Conservation (phyloP, 140 eudicot species). For the Oenanthe javanica region DNA sequence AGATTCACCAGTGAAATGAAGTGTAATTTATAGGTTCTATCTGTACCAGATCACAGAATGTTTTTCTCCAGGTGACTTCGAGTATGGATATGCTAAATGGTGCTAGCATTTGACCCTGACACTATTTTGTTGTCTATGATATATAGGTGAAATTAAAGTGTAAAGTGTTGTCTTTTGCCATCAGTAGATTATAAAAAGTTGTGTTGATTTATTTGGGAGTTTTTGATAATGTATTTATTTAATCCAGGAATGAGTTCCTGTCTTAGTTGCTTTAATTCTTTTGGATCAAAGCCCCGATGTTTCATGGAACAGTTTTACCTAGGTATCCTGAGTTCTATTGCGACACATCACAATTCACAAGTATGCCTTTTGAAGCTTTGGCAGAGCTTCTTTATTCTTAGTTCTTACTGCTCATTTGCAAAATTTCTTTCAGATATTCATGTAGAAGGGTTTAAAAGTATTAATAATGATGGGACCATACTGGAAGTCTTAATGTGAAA, state of each 20-base stretch:
- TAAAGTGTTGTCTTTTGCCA: conserved; percentile 4
- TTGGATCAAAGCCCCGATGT: neutral
- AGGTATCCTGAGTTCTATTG: neutral
- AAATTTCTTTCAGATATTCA: neutral
- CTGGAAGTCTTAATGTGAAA: conserved; percentile 4
- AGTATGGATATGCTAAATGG: neutral
- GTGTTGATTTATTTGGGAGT: neutral
- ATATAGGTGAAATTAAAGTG: neutral
- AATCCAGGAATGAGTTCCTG: conserved; percentile 1
- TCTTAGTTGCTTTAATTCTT: conserved; percentile 2
- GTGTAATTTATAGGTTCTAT: neutral
- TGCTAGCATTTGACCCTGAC: neutral
- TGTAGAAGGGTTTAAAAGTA: conserved; percentile 2
- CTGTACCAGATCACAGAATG: neutral
- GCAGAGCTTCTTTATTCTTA: neutral
- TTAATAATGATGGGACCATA: neutral
- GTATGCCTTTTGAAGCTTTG: neutral
- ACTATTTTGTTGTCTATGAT: neutral
- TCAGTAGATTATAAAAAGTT: conserved; percentile 1
- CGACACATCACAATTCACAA: neutral
- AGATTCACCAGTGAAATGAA: neutral
- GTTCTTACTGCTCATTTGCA: neutral
- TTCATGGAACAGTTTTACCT: conserved; percentile 1
- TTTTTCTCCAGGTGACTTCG: neutral
- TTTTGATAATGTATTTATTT: neutral